Evolutionary conservation across 2,329 filamentous ascomycete genomes (phyloP).

Genomic region (Drechslerella coelobrocha): DNA sequence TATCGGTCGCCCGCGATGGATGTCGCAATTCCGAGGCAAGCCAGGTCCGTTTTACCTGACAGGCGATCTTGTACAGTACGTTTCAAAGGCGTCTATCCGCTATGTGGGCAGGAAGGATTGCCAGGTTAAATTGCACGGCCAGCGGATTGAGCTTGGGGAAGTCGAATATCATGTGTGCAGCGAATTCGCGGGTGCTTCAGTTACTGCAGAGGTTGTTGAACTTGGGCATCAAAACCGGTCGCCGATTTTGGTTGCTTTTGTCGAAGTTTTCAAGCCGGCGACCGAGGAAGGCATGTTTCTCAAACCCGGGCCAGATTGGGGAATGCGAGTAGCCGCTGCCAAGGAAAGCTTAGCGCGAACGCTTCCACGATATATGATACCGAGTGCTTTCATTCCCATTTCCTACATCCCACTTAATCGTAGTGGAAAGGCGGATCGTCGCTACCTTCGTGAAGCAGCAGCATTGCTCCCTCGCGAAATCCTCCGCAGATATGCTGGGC

Average conservation of each 20-base stretch:
- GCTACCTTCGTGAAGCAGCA: not conserved
- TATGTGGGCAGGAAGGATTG: slow-evolving; percentile 76
- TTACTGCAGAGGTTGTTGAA: slow-evolving; percentile 64
- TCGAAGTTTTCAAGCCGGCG: slow-evolving; percentile 58
- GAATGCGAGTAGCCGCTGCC: not conserved
- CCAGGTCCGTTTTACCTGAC: slow-evolving; percentile 71
- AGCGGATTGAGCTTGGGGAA: slow-evolving; percentile 77
- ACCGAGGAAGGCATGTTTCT: not conserved
- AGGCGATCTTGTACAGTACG: slow-evolving; percentile 78
- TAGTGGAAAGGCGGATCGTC: not conserved
- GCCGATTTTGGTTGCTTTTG: slow-evolving; percentile 3
- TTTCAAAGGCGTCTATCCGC: slow-evolving; percentile 74
- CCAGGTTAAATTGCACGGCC: slow-evolving; percentile 79
- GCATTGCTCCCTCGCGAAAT: not conserved
- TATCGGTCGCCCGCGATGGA: no score
- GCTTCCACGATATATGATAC: not conserved
- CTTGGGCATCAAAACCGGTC: no score
- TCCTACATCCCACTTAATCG: not conserved
- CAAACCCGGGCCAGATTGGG: not conserved
- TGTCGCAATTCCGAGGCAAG: no score
- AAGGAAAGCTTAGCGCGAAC: not conserved
- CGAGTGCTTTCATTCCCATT: not conserved
- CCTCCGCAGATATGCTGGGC: not conserved
- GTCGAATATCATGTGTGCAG: slow-evolving; percentile 70
- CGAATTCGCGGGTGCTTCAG: slow-evolving; percentile 63